A percentile compares a stretch with the other conserved stretches of the same genome.
phyloP scores from a whole-genome alignment of 768 basidiomycete species.

The Phlebiopsis gigantea region DNA sequence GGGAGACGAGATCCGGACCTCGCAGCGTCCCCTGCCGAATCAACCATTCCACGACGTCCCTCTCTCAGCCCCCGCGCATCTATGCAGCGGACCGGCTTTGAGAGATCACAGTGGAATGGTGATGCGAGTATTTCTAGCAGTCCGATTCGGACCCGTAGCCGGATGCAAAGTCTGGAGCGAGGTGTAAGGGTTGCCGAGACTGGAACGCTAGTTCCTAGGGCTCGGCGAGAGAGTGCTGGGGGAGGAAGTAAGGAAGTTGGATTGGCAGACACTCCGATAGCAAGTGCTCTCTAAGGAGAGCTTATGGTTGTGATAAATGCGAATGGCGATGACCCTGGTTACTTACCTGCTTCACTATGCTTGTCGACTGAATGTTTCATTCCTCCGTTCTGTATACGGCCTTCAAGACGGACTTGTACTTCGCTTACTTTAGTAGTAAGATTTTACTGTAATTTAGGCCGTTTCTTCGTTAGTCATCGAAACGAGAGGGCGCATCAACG shows the following conservation, averaged over 20 bases:
- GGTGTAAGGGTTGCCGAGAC: constrained; percentile 18
- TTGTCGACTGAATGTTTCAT: background rate
- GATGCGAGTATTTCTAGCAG: constrained; percentile 3
- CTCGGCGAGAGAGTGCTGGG: constrained; percentile 4
- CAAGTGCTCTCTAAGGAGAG: background rate
- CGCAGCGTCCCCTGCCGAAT: constrained; percentile 3
- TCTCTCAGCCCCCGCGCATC: constrained; percentile 14
- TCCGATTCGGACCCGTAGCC: constrained; percentile 11
- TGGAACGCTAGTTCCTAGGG: constrained; percentile 12
- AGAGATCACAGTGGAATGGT: constrained; percentile 12
- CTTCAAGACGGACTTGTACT: background rate
- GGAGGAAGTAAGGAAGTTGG: background rate
- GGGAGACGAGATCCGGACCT: constrained; percentile 35
- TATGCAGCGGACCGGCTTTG: constrained; percentile 5
- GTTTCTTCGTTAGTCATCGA: too few relatives aligned
- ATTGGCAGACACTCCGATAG: background rate
- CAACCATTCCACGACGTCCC: constrained; percentile 3
- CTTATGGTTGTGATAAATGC: background rate
- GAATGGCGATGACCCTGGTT: too few relatives aligned
- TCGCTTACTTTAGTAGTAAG: background rate
- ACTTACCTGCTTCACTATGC: too few relatives aligned
- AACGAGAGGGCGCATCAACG: background rate
- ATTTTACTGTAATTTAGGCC: background rate
- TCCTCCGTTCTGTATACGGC: too few relatives aligned
- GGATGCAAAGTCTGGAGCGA: constrained; percentile 14